Percentiles rank a stretch among this genome's conserved stretches.
These are phyloP conservation scores for Phanerochaete sordida DNA, from an alignment of 768 basidiomycete genomes.

Conservation along the genomic window DNA sequence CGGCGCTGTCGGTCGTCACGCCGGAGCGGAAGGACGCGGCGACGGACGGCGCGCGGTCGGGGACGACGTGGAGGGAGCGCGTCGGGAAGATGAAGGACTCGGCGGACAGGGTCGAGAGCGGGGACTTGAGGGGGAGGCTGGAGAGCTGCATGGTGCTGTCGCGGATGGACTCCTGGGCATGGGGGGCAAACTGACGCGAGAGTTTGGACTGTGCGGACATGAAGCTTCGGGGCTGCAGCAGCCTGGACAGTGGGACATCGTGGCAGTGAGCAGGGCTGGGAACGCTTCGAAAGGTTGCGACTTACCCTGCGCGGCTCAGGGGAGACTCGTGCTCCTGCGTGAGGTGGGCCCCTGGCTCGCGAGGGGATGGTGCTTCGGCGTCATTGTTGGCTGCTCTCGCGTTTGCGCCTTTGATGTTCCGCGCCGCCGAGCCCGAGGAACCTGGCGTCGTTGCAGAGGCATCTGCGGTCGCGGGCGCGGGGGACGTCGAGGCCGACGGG, in stretches of 20 bases:
- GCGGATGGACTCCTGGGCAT: conserved; percentile 63
- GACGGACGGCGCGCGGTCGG: neutral
- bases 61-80: conserved; percentile 6
- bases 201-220: conserved; percentile 25
- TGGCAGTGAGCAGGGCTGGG: neutral
- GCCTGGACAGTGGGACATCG: conserved; percentile 35
- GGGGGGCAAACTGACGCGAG: conserved; percentile 30
- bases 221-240: conserved; percentile 55
- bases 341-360: conserved; percentile 17
- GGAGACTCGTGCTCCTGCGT: conserved; percentile 19
- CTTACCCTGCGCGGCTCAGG: conserved; percentile 28
- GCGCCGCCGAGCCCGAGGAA: neutral
- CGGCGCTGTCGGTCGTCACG: conserved; percentile 11
- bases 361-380: conserved; percentile 18
- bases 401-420: conserved; percentile 9
- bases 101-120: conserved; percentile 18
- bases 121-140: conserved; percentile 31
- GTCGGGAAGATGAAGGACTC: conserved; percentile 40
- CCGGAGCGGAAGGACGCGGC: conserved; percentile 14
- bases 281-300: neutral
- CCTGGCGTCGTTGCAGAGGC: too few relatives aligned
- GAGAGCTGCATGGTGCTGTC: conserved; percentile 65
- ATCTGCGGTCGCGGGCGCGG: too few relatives aligned
- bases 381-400: conserved; percentile 14
- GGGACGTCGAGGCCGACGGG: too few relatives aligned